phyloP scores from a whole-genome alignment of 75 land plant genomes.

The Adiantum capillusveneris region DNA sequence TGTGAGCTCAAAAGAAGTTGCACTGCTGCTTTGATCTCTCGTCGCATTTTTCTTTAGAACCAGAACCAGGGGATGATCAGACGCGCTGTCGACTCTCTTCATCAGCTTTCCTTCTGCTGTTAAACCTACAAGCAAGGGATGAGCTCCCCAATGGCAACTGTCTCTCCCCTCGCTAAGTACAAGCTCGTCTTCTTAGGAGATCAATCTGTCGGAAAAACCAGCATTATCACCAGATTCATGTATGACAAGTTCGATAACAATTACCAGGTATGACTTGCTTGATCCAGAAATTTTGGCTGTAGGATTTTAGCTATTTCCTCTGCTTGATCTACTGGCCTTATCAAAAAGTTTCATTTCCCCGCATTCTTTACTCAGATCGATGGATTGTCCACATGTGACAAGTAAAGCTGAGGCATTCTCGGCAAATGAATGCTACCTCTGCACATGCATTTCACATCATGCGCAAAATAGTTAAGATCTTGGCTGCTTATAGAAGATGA shows the following conservation, averaged over 20 bases:
- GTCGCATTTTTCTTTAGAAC: no score
- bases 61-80: no score
- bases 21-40: no score
- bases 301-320: neutral
- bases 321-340: neutral
- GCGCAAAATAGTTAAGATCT: no score
- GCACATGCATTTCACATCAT: no score
- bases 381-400: no score
- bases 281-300: neutral
- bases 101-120: no score
- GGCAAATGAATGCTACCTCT: no score
- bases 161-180: constrained; percentile 34
- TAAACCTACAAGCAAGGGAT: neutral
- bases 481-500: no score
- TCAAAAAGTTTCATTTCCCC: neutral
- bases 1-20: no score
- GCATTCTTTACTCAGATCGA: neutral
- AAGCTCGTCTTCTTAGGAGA: constrained; percentile 42
- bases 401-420: no score
- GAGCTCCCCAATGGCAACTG: constrained; percentile 15
- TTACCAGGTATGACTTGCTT: constrained; percentile 18
- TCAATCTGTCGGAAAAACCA: constrained; percentile 35
- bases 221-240: constrained; percentile 39
- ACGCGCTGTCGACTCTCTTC: no score
- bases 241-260: constrained; percentile 36